These are phyloP conservation scores for Fusarium lateritium DNA, from an alignment of 2,329 filamentous ascomycete species.

Conservation along the genomic window DNA sequence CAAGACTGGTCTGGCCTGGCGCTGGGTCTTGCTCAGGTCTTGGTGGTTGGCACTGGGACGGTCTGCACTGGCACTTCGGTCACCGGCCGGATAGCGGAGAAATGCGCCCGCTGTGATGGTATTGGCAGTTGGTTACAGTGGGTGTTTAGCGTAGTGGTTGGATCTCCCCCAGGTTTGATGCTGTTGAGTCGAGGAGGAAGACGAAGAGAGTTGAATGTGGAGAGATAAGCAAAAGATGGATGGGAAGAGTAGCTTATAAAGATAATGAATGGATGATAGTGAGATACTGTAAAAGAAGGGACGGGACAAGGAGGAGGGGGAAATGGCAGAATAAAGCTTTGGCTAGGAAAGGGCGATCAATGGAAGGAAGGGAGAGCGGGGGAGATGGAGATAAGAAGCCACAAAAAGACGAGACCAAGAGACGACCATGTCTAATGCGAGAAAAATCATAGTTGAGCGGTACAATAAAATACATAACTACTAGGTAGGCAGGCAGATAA, in stretches of 20 bases:
- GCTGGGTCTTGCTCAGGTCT: constrained; percentile 8
- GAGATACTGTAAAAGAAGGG: neutral
- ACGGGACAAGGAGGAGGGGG: constrained; percentile 5
- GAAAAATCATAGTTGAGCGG: constrained; percentile 15
- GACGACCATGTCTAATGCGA: constrained; percentile 14
- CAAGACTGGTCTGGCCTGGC: constrained; percentile 24
- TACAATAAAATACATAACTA: constrained; percentile 11
- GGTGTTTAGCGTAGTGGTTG: constrained; percentile 25
- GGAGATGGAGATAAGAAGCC: constrained; percentile 40
- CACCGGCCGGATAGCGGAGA: constrained; percentile 43
- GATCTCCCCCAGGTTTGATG: constrained; percentile 18
- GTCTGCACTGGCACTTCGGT: constrained; percentile 40
- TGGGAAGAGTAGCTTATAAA: neutral
- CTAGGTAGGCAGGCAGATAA: neutral
- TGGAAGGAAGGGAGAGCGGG: constrained; percentile 32
- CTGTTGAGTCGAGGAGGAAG: constrained; percentile 4
- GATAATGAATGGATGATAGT: constrained; percentile 4
- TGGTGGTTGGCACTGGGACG: constrained; percentile 11
- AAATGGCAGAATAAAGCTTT: constrained; percentile 10
- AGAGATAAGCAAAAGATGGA: neutral
- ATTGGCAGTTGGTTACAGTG: constrained; percentile 34
- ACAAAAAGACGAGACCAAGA: constrained; percentile 16
- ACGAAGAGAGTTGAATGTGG: constrained; percentile 2
- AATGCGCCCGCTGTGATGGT: constrained; percentile 36
- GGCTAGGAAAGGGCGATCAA: constrained; percentile 24